phyloP scores from a whole-genome alignment of 2,329 filamentous ascomycete genomes.

The Acrocalymma vagum region DNA sequence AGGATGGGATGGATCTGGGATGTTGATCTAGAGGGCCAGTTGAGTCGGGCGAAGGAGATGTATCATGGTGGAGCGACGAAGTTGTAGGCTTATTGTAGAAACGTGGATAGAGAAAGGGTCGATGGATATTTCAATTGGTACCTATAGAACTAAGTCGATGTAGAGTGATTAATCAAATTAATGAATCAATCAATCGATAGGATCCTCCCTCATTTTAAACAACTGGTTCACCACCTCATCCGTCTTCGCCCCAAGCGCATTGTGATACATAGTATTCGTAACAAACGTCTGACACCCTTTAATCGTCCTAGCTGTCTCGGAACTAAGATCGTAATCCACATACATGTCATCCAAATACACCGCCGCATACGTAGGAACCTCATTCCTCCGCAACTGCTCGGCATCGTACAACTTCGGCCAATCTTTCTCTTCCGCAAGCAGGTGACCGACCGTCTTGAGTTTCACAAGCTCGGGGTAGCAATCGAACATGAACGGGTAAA shows the following conservation, averaged over 20 bases:
- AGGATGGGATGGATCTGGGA: slow-evolving; percentile 54
- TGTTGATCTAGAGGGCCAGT: slow-evolving; percentile 45
- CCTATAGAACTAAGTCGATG: slow-evolving; percentile 1
- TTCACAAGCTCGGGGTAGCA: slow-evolving; percentile 78
- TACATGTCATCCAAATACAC: slow-evolving; percentile 92
- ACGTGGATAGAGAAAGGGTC: too few relatives aligned
- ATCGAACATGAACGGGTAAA: slow-evolving; percentile 86
- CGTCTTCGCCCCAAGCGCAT: slow-evolving; percentile 76
- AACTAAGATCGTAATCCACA: slow-evolving; percentile 78
- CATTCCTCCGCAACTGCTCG: slow-evolving; percentile 75
- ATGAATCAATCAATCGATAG: slow-evolving; percentile 57
- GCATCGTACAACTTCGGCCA: slow-evolving; percentile 84
- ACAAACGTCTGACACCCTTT: slow-evolving; percentile 81
- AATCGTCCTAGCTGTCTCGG: slow-evolving; percentile 77
- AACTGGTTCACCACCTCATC: slow-evolving; percentile 81
- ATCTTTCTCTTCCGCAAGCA: slow-evolving; percentile 71
- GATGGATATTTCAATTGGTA: background rate
- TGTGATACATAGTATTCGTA: slow-evolving; percentile 88
- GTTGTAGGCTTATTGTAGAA: too few relatives aligned
- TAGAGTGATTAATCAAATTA: too few relatives aligned
- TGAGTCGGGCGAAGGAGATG: slow-evolving; percentile 40
- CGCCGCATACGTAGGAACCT: slow-evolving; percentile 86
- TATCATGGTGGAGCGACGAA: slow-evolving; percentile 22
- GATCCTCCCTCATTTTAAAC: slow-evolving; percentile 78
- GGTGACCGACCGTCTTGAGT: slow-evolving; percentile 73